These are phyloP conservation scores for Nannizzia gypsea DNA, from an alignment of 2,329 filamentous ascomycete genomes.

Conservation along the genomic window DNA sequence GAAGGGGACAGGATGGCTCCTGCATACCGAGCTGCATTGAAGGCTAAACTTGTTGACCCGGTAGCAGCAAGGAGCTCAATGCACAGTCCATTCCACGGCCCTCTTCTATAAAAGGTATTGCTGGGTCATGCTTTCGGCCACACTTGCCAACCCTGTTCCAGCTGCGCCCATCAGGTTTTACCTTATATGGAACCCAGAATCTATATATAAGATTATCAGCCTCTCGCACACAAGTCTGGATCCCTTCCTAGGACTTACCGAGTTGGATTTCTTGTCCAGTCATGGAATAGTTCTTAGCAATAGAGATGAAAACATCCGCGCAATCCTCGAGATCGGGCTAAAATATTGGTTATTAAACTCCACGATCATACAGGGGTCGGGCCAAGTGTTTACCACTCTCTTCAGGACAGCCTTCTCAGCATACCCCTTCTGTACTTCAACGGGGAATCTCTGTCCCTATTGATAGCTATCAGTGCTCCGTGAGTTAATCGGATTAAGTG, in stretches of 20 bases:
- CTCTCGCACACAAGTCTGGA: not conserved
- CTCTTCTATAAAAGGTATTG: conserved; percentile 18
- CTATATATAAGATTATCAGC: conserved; percentile 15
- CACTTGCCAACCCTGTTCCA: not conserved
- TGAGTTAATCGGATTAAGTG: not conserved
- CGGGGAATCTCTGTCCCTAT: conserved; percentile 45
- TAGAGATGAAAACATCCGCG: conserved; percentile 29
- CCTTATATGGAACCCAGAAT: conserved; percentile 24
- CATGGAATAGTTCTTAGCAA: conserved; percentile 37
- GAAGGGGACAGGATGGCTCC: conserved; percentile 28
- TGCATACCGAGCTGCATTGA: conserved; percentile 28
- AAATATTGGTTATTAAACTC: conserved; percentile 9
- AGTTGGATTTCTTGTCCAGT: conserved; percentile 35
- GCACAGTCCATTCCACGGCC: conserved; percentile 26
- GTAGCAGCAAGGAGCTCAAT: conserved; percentile 18
- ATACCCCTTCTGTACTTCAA: conserved; percentile 45
- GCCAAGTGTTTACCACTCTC: conserved; percentile 34
- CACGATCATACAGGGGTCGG: not conserved
- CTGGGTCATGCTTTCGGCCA: not conserved
- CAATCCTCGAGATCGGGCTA: conserved; percentile 34
- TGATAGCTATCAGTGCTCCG: not conserved
- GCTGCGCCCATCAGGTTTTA: conserved; percentile 3
- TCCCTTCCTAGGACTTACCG: conserved; percentile 23
- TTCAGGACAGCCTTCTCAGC: conserved; percentile 50
- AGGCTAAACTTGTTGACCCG: conserved; percentile 29